Evolutionary conservation across 805 yeast genomes (phyloP), one percentile per base, ranked within the genome.

Genomic region (Yamadazyma ubonensis): DNA sequence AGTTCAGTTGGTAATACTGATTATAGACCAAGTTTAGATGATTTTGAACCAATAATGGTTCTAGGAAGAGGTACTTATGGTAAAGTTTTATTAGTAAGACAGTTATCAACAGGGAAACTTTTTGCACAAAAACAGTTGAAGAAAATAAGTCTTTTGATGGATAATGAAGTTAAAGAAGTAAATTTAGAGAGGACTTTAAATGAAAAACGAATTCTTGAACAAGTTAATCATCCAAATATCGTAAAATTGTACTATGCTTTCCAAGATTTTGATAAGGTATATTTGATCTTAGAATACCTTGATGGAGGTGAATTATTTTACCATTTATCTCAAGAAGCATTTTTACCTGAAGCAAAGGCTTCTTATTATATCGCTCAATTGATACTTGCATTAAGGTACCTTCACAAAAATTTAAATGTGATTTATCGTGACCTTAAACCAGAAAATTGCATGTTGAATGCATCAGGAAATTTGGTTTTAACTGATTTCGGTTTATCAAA

Each of bases 261-360:
- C 37, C 75, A 70, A 48, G 75, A 70, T 50, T 58, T 58, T 38
- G 61, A 70, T 53, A 67, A 65, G 48, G 67, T 68, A 27, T 70
- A 69, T 43, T 50, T 70, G 29, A 62, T 70, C n/a, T 51, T 70
- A 29, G 74, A 70, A 49, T 70, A 69, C 44, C 54, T 70, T 25
- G 69, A 67, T 23, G 75, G 75, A 5, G 75, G 75, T 3, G 75
- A 70, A 51, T 54, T 70, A 26, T 69, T 69, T 52, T 71, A 65
- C 42, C 75, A 69, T 48, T 56, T 69, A 39, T 62, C 66, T 0
- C 56, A 52, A 34, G 56, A 54, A 38, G 38, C 41, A 28, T 55
- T 44, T 36, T 27, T 55, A 14, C 49, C 56, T 17, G 73, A 68
- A 42, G 59, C 58, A 32, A 60, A 62, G 39, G 71, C 70, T 17